Percentiles rank a stretch among this genome's conserved stretches.
Conservation (phyloP, 2,329 filamentous ascomycete genomes). For the Calonectria crousiana region DNA sequence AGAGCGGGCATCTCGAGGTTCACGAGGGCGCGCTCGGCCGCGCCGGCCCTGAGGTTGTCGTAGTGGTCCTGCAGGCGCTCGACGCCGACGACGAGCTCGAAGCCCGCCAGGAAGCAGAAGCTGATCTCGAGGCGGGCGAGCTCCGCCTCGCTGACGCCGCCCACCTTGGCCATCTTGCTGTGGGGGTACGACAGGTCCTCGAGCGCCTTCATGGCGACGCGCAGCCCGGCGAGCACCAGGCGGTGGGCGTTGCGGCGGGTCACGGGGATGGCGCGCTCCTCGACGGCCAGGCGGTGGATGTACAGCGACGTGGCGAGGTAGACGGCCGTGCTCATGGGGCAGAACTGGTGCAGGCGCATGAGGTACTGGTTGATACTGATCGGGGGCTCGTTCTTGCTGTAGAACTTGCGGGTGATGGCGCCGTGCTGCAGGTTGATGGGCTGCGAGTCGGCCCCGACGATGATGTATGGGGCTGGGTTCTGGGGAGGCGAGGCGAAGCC, state of each 20-base stretch:
- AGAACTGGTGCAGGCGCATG: constrained; percentile 87
- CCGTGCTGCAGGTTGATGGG: constrained; percentile 83
- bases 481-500: constrained; percentile 40
- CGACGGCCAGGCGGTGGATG: constrained; percentile 84
- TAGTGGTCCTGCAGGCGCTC: constrained; percentile 50
- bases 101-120: constrained; percentile 88
- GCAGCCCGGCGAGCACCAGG: constrained; percentile 83
- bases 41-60: constrained; percentile 47
- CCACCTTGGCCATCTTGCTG: constrained; percentile 84
- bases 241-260: constrained; percentile 89
- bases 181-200: constrained; percentile 93
- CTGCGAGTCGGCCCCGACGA: constrained; percentile 77
- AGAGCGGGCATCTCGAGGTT: constrained; percentile 46
- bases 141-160: constrained; percentile 86
- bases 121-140: constrained; percentile 89
- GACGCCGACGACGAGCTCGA: constrained; percentile 75
- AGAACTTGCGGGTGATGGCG: constrained; percentile 92
- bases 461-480: constrained; percentile 64
- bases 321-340: constrained; percentile 92
- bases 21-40: constrained; percentile 40
- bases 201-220: constrained; percentile 94
- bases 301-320: constrained; percentile 92
- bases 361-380: constrained; percentile 89
- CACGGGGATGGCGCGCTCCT: constrained; percentile 82
- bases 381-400: constrained; percentile 86